A percentile compares a stretch with the other conserved stretches of the same genome.
phyloP scores from a whole-genome alignment of 805 yeast species.

The Candida coquimbonensis region DNA sequence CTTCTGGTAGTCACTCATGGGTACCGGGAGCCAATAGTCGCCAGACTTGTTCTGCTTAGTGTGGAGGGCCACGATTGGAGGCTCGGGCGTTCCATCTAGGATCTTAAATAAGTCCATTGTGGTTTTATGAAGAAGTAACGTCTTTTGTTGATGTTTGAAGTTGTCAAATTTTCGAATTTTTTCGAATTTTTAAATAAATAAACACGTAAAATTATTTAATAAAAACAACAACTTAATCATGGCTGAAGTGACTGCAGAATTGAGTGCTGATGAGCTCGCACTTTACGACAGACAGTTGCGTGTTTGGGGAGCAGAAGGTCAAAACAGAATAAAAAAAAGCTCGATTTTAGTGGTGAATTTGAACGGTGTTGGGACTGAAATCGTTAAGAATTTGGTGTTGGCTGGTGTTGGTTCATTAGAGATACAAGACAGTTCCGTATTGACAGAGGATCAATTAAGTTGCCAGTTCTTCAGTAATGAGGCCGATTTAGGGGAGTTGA shows the following conservation, averaged over 20 bases:
- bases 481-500: constrained; percentile 45
- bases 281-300: constrained; percentile 92
- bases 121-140: background rate
- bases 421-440: constrained; percentile 51
- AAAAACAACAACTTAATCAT: background rate
- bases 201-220: too few relatives aligned
- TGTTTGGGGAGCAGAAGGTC: constrained; percentile 95
- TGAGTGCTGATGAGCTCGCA: constrained; percentile 70
- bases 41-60: constrained; percentile 30
- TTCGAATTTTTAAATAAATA: background rate
- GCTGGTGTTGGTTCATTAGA: constrained; percentile 82
- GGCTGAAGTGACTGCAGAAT: constrained; percentile 8
- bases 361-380: constrained; percentile 76
- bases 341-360: constrained; percentile 62
- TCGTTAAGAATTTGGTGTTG: constrained; percentile 74
- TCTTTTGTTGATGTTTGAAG: background rate
- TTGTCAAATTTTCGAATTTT: background rate
- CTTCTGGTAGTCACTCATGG: constrained; percentile 80
- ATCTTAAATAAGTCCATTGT: constrained; percentile 65
- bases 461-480: constrained; percentile 67
- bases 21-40: constrained; percentile 74
- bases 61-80: constrained; percentile 47
- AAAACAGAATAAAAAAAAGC: constrained; percentile 65
- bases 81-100: constrained; percentile 79
- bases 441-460: constrained; percentile 57